Percentiles rank a stretch among this genome's conserved stretches.
Conservation (phyloP, 108 stramenopile species). For the Epithemia pelagica region DNA sequence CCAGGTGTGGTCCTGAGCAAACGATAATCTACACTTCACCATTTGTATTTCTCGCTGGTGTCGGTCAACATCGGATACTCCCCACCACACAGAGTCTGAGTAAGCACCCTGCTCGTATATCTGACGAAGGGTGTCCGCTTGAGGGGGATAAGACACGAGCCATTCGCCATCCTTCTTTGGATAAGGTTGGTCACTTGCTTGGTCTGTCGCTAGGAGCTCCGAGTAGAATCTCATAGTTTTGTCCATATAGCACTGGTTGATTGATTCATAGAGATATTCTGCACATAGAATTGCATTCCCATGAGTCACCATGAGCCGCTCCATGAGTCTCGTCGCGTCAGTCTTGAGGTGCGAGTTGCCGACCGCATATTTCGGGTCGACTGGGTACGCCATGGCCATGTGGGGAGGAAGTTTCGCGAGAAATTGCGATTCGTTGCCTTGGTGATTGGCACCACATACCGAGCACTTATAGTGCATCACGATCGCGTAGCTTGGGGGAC, state of each 20-base stretch:
- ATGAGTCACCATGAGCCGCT: too few relatives aligned
- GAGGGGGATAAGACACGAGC: not conserved
- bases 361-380: too few relatives aligned
- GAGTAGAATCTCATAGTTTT: not conserved
- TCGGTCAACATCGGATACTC: not conserved
- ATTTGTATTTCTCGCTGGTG: not conserved
- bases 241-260: not conserved
- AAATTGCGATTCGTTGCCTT: too few relatives aligned
- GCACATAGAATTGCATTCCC: too few relatives aligned
- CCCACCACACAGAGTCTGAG: not conserved
- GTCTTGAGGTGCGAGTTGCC: too few relatives aligned
- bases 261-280: too few relatives aligned
- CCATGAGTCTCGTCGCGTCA: too few relatives aligned
- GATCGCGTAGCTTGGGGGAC: too few relatives aligned
- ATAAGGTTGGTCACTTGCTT: not conserved
- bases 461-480: too few relatives aligned
- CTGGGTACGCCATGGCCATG: too few relatives aligned
- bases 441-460: too few relatives aligned
- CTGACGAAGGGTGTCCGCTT: not conserved
- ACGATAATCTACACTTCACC: not conserved
- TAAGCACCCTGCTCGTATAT: not conserved
- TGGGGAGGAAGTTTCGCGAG: too few relatives aligned
- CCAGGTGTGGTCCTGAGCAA: not conserved
- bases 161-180: not conserved
- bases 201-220: not conserved